Percentiles rank a stretch among this genome's conserved stretches.
These are phyloP conservation scores for Trichoderma koningiopsis DNA, from an alignment of 2,329 filamentous ascomycete genomes.

Conservation along the genomic window DNA sequence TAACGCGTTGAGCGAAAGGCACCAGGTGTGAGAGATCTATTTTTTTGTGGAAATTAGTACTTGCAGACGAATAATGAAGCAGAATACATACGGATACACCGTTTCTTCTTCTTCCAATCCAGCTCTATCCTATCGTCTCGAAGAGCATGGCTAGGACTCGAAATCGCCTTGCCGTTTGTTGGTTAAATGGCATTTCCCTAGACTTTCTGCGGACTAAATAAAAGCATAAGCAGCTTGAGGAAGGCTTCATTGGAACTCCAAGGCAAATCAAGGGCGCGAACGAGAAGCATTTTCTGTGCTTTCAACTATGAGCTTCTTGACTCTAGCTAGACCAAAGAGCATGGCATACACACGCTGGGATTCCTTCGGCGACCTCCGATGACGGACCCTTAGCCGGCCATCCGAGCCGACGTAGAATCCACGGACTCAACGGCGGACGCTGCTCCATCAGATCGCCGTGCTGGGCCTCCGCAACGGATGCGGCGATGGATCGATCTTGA, in stretches of 20 bases:
- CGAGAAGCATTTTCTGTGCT: neutral
- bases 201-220: neutral
- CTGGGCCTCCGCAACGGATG: neutral
- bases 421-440: neutral
- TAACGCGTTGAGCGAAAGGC: neutral
- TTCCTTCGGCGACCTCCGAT: neutral
- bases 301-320: neutral
- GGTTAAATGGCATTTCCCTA: neutral
- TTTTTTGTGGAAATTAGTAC: neutral
- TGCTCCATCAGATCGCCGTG: neutral
- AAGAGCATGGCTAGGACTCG: neutral
- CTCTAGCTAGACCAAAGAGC: neutral
- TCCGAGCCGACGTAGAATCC: constrained; percentile 4
- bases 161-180: neutral
- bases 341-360: neutral
- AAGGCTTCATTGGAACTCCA: neutral
- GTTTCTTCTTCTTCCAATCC: neutral
- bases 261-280: neutral
- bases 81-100: neutral
- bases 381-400: neutral
- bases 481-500: neutral
- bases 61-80: neutral
- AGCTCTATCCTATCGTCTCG: neutral
- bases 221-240: neutral
- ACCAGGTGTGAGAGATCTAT: neutral